These are phyloP conservation scores for Exophiala viscosa DNA, from an alignment of 2,329 filamentous ascomycete species.

Conservation along the genomic window DNA sequence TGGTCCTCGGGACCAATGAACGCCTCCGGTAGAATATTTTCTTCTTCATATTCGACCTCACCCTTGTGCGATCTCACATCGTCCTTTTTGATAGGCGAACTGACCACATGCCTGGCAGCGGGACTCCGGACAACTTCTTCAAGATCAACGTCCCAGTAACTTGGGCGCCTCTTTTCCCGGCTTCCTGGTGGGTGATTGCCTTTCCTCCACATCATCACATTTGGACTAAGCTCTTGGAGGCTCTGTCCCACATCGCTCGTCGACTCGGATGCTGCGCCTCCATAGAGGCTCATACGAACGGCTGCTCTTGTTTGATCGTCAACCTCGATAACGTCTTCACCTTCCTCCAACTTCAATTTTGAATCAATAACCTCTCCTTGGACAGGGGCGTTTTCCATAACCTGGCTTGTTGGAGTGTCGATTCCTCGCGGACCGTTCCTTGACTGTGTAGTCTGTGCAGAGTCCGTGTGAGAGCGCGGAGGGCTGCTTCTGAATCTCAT, in stretches of 20 bases:
- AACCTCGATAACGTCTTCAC: constrained; percentile 23
- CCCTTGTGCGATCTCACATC: constrained; percentile 20
- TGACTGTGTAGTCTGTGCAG: not conserved
- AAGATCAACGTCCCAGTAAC: constrained; percentile 29
- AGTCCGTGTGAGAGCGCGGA: constrained; percentile 12
- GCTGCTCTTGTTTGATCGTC: constrained; percentile 26
- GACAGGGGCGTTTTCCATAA: constrained; percentile 9
- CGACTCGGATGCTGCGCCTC: constrained; percentile 9
- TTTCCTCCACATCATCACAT: constrained; percentile 25
- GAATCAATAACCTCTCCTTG: constrained; percentile 8
- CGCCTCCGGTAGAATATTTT: not conserved
- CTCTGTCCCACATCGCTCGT: constrained; percentile 5
- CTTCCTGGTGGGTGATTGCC: constrained; percentile 9
- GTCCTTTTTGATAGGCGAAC: constrained; percentile 20
- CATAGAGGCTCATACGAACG: constrained; percentile 25
- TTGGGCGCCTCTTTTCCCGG: constrained; percentile 26
- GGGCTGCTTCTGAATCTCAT: constrained; percentile 28
- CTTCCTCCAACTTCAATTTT: constrained; percentile 17
- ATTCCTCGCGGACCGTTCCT: constrained; percentile 18
- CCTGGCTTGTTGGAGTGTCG: constrained; percentile 7
- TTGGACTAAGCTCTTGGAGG: constrained; percentile 26
- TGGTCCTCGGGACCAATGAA: no score
- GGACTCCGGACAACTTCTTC: constrained; percentile 26
- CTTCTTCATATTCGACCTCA: constrained; percentile 14
- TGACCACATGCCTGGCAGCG: constrained; percentile 24